phyloP scores from a whole-genome alignment of 148 eudicot species.

The Pouteria glomerata region DNA sequence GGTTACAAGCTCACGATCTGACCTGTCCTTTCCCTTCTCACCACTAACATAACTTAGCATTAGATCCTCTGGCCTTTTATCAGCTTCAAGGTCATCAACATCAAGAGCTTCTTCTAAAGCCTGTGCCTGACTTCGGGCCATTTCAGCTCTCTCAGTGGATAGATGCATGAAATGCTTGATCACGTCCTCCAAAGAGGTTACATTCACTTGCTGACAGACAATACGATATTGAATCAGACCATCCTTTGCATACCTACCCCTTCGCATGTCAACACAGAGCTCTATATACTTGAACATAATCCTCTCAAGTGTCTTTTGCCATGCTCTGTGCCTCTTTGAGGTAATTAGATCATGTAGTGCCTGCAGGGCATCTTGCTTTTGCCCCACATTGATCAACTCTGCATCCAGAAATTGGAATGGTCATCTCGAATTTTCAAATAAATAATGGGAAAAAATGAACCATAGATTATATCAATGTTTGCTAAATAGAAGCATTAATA shows the following conservation, averaged over 20 bases:
- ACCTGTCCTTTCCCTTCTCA: constrained; percentile 91
- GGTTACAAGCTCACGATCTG: constrained; percentile 92
- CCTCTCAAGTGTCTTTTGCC: constrained; percentile 76
- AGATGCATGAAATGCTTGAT: constrained; percentile 92
- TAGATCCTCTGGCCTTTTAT: constrained; percentile 90
- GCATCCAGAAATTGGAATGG: constrained; percentile 23
- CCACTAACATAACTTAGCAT: constrained; percentile 96
- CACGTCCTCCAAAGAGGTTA: constrained; percentile 84
- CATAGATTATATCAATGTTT: neutral
- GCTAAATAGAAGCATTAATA: neutral
- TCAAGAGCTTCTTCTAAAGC: constrained; percentile 90
- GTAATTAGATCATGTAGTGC: constrained; percentile 81
- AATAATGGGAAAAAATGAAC: too few species aligned
- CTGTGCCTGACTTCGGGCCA: constrained; percentile 80
- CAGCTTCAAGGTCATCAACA: constrained; percentile 92
- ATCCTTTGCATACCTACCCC: constrained; percentile 86
- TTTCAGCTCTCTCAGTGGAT: constrained; percentile 83
- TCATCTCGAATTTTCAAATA: neutral
- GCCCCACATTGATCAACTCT: constrained; percentile 92
- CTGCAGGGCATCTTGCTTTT: constrained; percentile 77
- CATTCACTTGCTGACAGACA: constrained; percentile 93
- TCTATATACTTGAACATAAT: constrained; percentile 85
- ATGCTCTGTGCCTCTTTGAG: constrained; percentile 79
- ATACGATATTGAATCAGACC: constrained; percentile 87
- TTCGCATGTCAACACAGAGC: constrained; percentile 86